Evolutionary conservation across 2,329 filamentous ascomycete genomes (phyloP), one percentile per base, ranked within the genome.

Genomic region (Capronia americana): DNA sequence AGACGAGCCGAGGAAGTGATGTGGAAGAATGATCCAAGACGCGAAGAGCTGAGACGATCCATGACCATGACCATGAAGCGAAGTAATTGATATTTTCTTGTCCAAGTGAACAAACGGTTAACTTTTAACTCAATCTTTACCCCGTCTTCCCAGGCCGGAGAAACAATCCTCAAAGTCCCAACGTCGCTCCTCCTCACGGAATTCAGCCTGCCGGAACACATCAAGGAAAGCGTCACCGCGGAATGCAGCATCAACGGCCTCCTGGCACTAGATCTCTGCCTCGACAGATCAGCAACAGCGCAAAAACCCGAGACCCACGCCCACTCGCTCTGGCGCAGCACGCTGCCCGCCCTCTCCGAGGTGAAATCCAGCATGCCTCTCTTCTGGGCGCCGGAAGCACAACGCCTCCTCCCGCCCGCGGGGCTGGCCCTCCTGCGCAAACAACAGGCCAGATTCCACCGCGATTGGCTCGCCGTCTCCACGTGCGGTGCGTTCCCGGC

Each of bases 391-490:
- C 23, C 32, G 4, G 23, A 30, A 20, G 24, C 56, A 4, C 55
- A 59, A 30, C 3, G 34, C 30, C 53, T 59, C n/a, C 61, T 67
- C 3, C 61, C 64, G 14, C 54, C 50, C 5, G 24, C 54, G 20
- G 60, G 55, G 17, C 24, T 26, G 34, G 50, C 46, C 1, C 54
- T 67, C 5, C 48, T 67, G 46, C 34, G 23, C 12, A 67, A 55
- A 23, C 64, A 67, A 34, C 32, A 54, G 11, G 17, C 23, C 10
- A 67, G 51, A 38, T 14, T 67, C 20, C 23, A n/a, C 17, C 50
- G 55, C 4, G 64, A 67, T 34, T 67, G 64, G 64, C 30, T 20
- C 17, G 55, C 34, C 32, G 61, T 67, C 2, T 59, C 61, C 38
- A n/a, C 17, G 17, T n/a, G 38, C 38, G 38, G 38, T 44, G 10